These are phyloP conservation scores for Fusarium gaditjirri DNA, from an alignment of 2,329 filamentous ascomycete species.

Conservation along the genomic window DNA sequence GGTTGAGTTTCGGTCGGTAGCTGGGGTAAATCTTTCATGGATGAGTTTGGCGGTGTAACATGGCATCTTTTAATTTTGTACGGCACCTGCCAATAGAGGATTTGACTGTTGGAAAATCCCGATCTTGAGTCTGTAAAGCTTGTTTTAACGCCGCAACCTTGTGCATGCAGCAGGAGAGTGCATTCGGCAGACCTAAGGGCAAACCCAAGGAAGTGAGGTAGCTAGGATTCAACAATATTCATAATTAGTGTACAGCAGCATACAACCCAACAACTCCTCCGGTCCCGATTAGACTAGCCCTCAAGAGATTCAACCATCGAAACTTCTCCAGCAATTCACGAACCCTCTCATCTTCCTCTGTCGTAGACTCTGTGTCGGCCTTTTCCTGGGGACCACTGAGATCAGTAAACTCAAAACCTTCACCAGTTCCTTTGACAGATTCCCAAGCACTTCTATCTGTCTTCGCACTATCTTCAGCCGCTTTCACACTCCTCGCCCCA, in stretches of 20 bases:
- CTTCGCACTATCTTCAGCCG: background rate
- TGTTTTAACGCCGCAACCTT: rapidly evolving
- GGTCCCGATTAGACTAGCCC: background rate
- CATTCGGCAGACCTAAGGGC: rapidly evolving
- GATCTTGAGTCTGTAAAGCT: background rate
- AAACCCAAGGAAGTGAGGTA: rapidly evolving
- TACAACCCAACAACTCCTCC: constrained; percentile 4
- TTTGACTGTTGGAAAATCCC: rapidly evolving
- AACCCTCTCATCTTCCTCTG: background rate
- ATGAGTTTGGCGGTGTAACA: background rate
- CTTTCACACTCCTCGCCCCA: background rate
- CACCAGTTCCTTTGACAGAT: background rate
- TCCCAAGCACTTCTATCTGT: background rate
- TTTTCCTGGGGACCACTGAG: background rate
- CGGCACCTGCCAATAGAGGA: background rate
- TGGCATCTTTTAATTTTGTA: background rate
- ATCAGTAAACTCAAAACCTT: background rate
- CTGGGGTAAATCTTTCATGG: background rate
- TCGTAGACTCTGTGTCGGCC: rapidly evolving
- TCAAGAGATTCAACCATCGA: background rate
- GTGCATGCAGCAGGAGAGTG: rapidly evolving
- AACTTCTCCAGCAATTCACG: background rate
- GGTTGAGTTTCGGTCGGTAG: background rate
- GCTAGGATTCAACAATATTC: too few relatives aligned
- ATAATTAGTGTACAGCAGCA: background rate